These are phyloP conservation scores for Magnolia sinica DNA, from an alignment of 164 flowering plant species.

Conservation along the genomic window DNA sequence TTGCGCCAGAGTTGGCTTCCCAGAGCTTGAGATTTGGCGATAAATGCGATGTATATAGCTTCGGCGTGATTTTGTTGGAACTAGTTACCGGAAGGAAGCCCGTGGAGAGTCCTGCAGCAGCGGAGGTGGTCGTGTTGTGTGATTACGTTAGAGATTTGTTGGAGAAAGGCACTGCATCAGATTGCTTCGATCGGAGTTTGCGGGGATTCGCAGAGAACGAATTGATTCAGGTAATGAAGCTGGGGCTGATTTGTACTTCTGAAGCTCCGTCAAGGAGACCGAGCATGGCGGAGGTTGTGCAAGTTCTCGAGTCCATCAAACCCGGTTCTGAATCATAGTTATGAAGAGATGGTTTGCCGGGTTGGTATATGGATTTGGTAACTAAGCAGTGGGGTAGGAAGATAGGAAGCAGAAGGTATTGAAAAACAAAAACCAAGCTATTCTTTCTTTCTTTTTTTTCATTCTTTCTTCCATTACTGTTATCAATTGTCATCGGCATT, in stretches of 20 bases:
- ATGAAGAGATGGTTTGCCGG: conserved; percentile 11
- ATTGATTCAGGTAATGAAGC: conserved; percentile 85
- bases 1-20: conserved; percentile 83
- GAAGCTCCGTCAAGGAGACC: conserved; percentile 80
- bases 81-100: conserved; percentile 94
- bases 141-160: conserved; percentile 70
- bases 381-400: conserved; percentile 7
- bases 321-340: conserved; percentile 39
- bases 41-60: conserved; percentile 92
- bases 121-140: conserved; percentile 71
- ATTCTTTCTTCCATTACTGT: conserved; percentile 30
- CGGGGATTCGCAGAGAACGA: conserved; percentile 76
- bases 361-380: conserved; percentile 5
- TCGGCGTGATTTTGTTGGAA: conserved; percentile 84
- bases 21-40: conserved; percentile 67
- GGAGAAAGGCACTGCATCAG: conserved; percentile 70
- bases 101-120: conserved; percentile 64
- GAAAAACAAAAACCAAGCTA: not conserved
- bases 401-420: conserved; percentile 2
- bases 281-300: conserved; percentile 96
- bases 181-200: conserved; percentile 74
- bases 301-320: conserved; percentile 87
- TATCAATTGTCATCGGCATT: conserved; percentile 31
- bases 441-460: conserved; percentile 33
- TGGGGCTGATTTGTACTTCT: conserved; percentile 84